Evolutionary conservation across 2,329 filamentous ascomycete species (phyloP).

Genomic region (Ceratocystis smalleyi): DNA sequence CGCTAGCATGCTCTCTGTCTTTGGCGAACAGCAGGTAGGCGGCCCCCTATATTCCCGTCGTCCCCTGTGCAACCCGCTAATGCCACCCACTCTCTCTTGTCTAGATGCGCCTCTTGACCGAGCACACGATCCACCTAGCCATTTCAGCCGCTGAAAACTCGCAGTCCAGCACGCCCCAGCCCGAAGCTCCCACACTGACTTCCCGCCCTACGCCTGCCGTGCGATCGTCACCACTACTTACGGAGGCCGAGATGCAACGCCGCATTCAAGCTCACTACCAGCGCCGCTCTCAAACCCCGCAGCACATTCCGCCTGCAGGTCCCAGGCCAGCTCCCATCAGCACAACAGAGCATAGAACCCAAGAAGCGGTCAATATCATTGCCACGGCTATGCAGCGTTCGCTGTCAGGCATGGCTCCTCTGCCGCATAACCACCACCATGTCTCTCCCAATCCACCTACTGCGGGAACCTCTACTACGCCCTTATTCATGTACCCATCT

Average conservation of each 20-base stretch:
- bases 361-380: conserved; percentile 16
- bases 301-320: conserved; percentile 2
- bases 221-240: conserved; percentile 14
- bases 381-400: conserved; percentile 13
- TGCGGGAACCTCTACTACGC: not conserved
- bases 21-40: conserved; percentile 38
- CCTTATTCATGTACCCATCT: conserved; percentile 6
- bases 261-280: conserved; percentile 15
- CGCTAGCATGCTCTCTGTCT: conserved; percentile 41
- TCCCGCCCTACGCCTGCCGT: conserved; percentile 9
- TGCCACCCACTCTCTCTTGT: conserved; percentile 10
- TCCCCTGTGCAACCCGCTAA: conserved; percentile 16
- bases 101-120: conserved; percentile 12
- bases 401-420: conserved; percentile 3
- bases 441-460: not conserved
- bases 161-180: not conserved
- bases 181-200: not conserved
- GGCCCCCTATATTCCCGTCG: conserved; percentile 1
- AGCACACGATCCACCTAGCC: conserved; percentile 14
- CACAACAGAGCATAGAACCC: conserved; percentile 7
- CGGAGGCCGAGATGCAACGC: conserved; percentile 15
- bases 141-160: conserved; percentile 10
- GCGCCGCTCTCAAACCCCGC: conserved; percentile 9
- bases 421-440: not conserved
- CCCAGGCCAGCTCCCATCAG: not conserved